These are phyloP conservation scores for Bonnemaisonia californica DNA, from an alignment of 31 red algal genomes.

Conservation along the genomic window DNA sequence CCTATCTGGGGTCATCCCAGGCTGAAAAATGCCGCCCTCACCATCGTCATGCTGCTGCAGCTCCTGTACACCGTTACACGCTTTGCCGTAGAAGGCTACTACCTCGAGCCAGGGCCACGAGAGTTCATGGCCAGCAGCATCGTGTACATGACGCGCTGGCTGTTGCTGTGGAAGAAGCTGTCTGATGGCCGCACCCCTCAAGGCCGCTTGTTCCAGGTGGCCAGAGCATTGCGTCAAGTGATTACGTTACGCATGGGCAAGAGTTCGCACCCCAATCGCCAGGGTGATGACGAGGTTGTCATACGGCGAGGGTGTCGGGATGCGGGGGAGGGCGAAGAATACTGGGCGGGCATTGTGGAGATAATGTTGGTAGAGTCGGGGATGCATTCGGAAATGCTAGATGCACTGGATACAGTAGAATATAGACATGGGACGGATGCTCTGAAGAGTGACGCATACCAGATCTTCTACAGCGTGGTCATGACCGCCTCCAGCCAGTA, in stretches of 20 bases:
- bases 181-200: neutral
- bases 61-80: slow-evolving; percentile 7
- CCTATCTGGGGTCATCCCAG: slow-evolving; percentile 4
- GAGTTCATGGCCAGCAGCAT: slow-evolving; percentile 19
- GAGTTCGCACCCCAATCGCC: neutral
- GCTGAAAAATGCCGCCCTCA: neutral
- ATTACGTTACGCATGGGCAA: neutral
- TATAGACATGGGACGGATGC: neutral
- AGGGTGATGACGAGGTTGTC: slow-evolving; percentile 17
- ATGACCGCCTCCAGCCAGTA: neutral
- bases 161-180: slow-evolving; percentile 1
- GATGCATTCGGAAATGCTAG: slow-evolving; percentile 3
- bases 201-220: neutral
- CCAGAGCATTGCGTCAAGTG: neutral
- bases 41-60: neutral
- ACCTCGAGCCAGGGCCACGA: slow-evolving; percentile 7
- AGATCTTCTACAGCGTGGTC: slow-evolving; percentile 5
- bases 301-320: neutral
- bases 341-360: slow-evolving; percentile 15
- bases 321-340: neutral
- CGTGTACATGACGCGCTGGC: slow-evolving; percentile 11
- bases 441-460: neutral
- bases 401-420: slow-evolving; percentile 10
- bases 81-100: slow-evolving; percentile 9
- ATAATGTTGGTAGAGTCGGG: neutral